phyloP scores from a whole-genome alignment of 176 grass and related monocot genomes.

The Oryza meyeriana region DNA sequence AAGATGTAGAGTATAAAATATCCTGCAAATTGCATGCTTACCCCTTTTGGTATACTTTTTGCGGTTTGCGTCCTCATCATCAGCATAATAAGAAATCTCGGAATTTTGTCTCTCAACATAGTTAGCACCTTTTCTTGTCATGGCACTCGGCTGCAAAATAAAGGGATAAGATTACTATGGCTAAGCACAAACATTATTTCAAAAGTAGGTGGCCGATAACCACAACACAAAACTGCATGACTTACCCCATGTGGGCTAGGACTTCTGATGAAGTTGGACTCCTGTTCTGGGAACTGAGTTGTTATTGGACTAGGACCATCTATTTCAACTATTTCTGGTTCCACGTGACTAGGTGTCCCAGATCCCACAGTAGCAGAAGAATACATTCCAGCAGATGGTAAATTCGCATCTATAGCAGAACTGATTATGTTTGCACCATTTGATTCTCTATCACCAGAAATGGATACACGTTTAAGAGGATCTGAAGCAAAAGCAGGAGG shows the following conservation, averaged over 20 bases:
- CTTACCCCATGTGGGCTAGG: conserved; percentile 66
- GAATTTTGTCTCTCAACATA: conserved; percentile 81
- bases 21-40: conserved; percentile 41
- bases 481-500: conserved; percentile 88
- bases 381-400: conserved; percentile 43
- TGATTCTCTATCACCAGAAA: conserved; percentile 43
- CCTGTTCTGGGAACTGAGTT: conserved; percentile 66
- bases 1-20: conserved; percentile 23
- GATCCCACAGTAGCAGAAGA: conserved; percentile 35
- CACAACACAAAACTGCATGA: conserved; percentile 11
- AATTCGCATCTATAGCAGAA: conserved; percentile 39
- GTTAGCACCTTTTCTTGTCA: conserved; percentile 80
- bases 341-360: conserved; percentile 34
- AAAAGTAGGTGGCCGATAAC: not conserved
- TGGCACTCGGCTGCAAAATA: conserved; percentile 65
- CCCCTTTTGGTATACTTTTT: conserved; percentile 94
- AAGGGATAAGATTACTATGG: conserved; percentile 18
- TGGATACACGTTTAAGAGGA: conserved; percentile 58
- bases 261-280: conserved; percentile 67
- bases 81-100: conserved; percentile 90
- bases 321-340: conserved; percentile 95
- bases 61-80: conserved; percentile 90
- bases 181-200: not conserved
- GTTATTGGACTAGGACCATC: conserved; percentile 63
- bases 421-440: conserved; percentile 40